These are phyloP conservation scores for Trifolium subterraneum DNA, from an alignment of 306 rosid species.

Conservation along the genomic window DNA sequence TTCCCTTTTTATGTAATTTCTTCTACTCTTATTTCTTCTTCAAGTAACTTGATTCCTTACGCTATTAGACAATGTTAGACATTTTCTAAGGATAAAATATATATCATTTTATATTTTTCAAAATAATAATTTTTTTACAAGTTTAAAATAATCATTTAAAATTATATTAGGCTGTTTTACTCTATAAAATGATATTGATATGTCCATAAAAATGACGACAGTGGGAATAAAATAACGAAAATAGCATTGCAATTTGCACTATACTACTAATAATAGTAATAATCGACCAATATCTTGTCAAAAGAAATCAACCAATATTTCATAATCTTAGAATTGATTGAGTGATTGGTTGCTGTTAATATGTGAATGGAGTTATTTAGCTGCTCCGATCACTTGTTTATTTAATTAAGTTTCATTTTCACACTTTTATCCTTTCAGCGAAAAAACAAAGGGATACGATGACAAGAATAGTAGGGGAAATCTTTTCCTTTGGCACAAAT, in stretches of 20 bases:
- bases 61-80: too few species aligned
- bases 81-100: too few species aligned
- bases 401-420: neutral
- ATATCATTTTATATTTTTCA: too few species aligned
- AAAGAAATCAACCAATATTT: neutral
- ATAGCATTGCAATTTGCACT: neutral
- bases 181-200: slow-evolving; percentile 3
- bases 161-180: neutral
- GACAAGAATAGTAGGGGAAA: neutral
- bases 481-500: neutral
- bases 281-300: neutral
- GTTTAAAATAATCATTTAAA: too few species aligned
- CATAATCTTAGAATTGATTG: neutral
- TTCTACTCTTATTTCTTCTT: too few species aligned
- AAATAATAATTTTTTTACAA: too few species aligned
- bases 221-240: neutral
- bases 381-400: slow-evolving; percentile 1
- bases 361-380: slow-evolving; percentile 32
- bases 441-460: neutral
- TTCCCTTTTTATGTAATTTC: too few species aligned
- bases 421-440: neutral
- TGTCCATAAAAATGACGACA: neutral
- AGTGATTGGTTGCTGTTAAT: neutral
- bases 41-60: too few species aligned
- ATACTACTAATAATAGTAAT: too few species aligned